These are phyloP conservation scores for Neonothopanus nambi DNA, from an alignment of 1,284 basidiomycete genomes.

Conservation along the genomic window DNA sequence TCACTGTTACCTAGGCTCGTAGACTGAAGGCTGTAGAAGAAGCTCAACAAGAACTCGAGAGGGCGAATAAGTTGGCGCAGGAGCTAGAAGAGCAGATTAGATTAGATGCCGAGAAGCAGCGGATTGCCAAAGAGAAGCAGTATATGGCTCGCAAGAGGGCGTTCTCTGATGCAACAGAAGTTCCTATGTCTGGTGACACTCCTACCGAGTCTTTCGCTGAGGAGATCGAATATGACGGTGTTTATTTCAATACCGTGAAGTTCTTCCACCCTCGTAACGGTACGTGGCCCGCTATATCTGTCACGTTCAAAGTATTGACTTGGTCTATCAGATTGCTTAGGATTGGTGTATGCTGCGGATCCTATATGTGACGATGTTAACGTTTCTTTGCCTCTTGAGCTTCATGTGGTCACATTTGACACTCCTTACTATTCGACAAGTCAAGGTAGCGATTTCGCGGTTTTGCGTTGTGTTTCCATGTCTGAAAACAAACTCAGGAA, in stretches of 20 bases:
- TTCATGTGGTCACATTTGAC: constrained; percentile 64
- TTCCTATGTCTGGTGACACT: constrained; percentile 50
- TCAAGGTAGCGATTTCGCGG: constrained; percentile 44
- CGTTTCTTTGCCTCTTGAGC: constrained; percentile 58
- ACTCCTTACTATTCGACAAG: constrained; percentile 64
- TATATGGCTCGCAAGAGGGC: constrained; percentile 48
- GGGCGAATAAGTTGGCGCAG: constrained; percentile 46
- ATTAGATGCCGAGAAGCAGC: constrained; percentile 56
- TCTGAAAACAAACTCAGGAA: constrained; percentile 9
- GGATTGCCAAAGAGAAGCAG: constrained; percentile 37
- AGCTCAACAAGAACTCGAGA: constrained; percentile 45
- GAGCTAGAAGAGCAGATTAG: constrained; percentile 65
- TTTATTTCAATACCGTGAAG: constrained; percentile 63
- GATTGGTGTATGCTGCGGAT: constrained; percentile 68
- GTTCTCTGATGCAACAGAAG: constrained; percentile 66
- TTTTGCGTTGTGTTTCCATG: not conserved
- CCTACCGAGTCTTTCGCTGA: constrained; percentile 60
- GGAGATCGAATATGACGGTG: constrained; percentile 57
- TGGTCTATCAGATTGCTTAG: constrained; percentile 50
- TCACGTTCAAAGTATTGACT: constrained; percentile 4
- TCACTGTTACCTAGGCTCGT: constrained; percentile 34
- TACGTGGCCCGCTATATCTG: constrained; percentile 29
- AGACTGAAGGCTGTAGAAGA: constrained; percentile 53
- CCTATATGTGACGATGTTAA: constrained; percentile 65
- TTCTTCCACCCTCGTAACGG: constrained; percentile 69